Conservation (phyloP, 1,139 yeast genomes). For the Yamadazyma dendronema region DNA sequence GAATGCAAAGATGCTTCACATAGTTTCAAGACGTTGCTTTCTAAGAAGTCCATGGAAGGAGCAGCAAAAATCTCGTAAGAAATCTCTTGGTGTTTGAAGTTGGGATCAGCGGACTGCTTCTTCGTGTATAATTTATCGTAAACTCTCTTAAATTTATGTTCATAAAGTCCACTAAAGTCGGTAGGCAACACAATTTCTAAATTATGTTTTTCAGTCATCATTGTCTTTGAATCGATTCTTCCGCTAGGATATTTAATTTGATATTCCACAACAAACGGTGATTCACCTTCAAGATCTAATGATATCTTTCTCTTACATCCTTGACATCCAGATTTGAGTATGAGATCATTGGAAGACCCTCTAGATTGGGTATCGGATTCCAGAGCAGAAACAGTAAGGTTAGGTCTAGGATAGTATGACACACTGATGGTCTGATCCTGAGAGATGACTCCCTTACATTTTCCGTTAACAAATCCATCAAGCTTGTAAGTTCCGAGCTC, state of each 20-base stretch:
- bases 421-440: constrained; percentile 40
- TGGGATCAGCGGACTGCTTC: constrained; percentile 27
- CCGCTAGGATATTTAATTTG: constrained; percentile 64
- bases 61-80: constrained; percentile 59
- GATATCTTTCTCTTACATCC: constrained; percentile 24
- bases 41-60: constrained; percentile 56
- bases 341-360: constrained; percentile 11
- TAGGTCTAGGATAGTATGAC: constrained; percentile 58
- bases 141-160: constrained; percentile 58
- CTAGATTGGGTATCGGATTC: constrained; percentile 6
- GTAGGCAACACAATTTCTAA: constrained; percentile 34
- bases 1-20: constrained; percentile 49
- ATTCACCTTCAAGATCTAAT: constrained; percentile 48
- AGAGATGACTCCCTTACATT: constrained; percentile 63
- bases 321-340: constrained; percentile 36
- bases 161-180: constrained; percentile 52
- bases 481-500: constrained; percentile 66
- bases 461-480: constrained; percentile 57
- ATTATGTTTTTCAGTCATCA: constrained; percentile 28
- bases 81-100: constrained; percentile 37
- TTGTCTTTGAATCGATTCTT: constrained; percentile 29
- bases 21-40: constrained; percentile 47
- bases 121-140: constrained; percentile 66
- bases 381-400: constrained; percentile 25
- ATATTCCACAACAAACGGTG: constrained; percentile 76